Conservation (phyloP, 2,329 filamentous ascomycete genomes). For the Mycosphaerelloides madeirae region DNA sequence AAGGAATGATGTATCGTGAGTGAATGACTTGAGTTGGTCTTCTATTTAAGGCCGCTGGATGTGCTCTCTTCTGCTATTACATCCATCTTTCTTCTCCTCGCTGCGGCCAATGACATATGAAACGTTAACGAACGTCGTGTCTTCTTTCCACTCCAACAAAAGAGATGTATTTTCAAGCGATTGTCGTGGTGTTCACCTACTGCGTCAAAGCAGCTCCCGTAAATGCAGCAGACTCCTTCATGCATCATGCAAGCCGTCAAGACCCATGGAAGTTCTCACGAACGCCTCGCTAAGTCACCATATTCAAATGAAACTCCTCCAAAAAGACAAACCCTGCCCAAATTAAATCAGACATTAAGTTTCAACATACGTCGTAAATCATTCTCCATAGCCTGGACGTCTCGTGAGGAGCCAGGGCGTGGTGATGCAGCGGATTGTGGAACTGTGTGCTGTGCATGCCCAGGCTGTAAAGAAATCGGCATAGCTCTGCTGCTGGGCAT, state of each 20-base stretch:
- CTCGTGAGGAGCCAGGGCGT: slow-evolving; percentile 10
- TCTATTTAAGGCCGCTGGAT: too few relatives aligned
- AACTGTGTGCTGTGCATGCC: slow-evolving; percentile 12
- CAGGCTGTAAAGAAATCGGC: slow-evolving; percentile 4
- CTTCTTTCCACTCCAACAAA: neutral
- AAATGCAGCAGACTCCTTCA: neutral
- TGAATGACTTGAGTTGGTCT: slow-evolving; percentile 28
- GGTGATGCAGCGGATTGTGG: slow-evolving; percentile 6
- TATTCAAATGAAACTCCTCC: neutral
- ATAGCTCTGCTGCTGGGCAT: slow-evolving; percentile 7
- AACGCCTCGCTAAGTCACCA: neutral
- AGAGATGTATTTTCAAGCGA: slow-evolving; percentile 3
- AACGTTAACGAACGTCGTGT: slow-evolving; percentile 6
- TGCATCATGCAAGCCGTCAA: neutral
- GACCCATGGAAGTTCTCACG: neutral
- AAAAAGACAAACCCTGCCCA: neutral
- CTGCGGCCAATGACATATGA: neutral
- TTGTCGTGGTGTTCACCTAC: neutral
- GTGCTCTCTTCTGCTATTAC: too few relatives aligned
- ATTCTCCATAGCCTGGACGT: slow-evolving; percentile 37
- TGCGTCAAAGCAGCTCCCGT: neutral
- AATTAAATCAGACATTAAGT: slow-evolving; percentile 25
- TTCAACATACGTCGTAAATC: slow-evolving; percentile 39
- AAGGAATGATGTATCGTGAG: neutral
- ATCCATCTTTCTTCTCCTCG: neutral